Conservation (phyloP, 208 protist genomes). For the Crithidia acanthocephali region DNA sequence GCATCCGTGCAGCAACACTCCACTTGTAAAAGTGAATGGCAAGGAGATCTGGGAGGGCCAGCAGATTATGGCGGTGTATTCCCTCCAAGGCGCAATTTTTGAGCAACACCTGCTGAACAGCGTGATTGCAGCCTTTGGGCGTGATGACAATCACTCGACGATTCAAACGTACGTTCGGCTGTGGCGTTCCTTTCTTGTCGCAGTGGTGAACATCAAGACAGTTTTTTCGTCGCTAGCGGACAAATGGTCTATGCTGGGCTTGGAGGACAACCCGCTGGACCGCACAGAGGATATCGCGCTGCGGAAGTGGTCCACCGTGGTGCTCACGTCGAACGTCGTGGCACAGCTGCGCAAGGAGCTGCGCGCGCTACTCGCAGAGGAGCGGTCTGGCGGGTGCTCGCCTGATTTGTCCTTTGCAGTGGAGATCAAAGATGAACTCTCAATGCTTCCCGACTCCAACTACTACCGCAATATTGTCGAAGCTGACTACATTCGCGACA, state of each 20-base stretch:
- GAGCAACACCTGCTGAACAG: constrained; percentile 34
- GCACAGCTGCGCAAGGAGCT: constrained; percentile 31
- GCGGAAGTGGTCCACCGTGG: constrained; percentile 37
- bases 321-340: constrained; percentile 28
- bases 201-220: constrained; percentile 46
- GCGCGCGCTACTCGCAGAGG: constrained; percentile 24
- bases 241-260: constrained; percentile 35
- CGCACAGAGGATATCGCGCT: constrained; percentile 44
- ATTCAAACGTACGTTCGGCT: constrained; percentile 40
- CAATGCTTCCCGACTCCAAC: constrained; percentile 44
- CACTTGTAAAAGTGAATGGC: constrained; percentile 29
- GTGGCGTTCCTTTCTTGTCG: constrained; percentile 48
- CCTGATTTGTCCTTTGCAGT: constrained; percentile 22
- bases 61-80: constrained; percentile 43
- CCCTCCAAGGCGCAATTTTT: constrained; percentile 32
- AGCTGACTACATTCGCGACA: constrained; percentile 36
- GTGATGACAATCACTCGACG: constrained; percentile 3
- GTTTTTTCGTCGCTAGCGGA: constrained; percentile 45
- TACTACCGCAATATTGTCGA: constrained; percentile 48
- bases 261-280: constrained; percentile 42
- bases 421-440: constrained; percentile 49
- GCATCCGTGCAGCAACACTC: constrained; percentile 45
- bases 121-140: constrained; percentile 26
- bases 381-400: constrained; percentile 8
- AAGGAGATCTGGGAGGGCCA: constrained; percentile 35